A percentile compares a stretch with the other conserved stretches of the same genome.
These are phyloP conservation scores for Diaporthe citrichinensis DNA, from an alignment of 2,329 filamentous ascomycete genomes.

Conservation along the genomic window DNA sequence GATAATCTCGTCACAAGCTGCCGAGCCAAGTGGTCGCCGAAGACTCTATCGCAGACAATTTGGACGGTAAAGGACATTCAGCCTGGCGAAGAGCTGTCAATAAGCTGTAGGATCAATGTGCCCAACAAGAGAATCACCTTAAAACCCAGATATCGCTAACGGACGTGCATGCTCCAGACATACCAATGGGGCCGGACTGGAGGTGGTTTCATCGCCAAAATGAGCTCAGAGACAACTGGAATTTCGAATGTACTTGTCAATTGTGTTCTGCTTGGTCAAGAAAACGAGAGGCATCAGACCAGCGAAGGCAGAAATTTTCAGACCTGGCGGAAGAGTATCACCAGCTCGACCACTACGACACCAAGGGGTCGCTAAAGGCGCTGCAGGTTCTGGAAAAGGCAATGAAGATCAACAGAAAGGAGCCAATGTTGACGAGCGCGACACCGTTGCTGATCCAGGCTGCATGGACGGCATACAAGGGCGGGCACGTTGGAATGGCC, in stretches of 20 bases:
- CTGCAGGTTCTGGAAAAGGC: neutral
- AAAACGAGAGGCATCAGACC: neutral
- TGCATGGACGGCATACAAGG: constrained; percentile 19
- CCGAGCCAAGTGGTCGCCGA: constrained; percentile 15
- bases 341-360: neutral
- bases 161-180: neutral
- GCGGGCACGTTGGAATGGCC: neutral
- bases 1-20: neutral
- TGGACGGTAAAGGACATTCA: constrained; percentile 3
- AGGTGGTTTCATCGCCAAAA: neutral
- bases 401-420: constrained; percentile 3
- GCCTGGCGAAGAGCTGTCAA: constrained; percentile 10
- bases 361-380: neutral
- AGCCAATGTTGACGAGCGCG: constrained; percentile 19
- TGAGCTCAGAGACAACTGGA: constrained; percentile 6
- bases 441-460: constrained; percentile 6
- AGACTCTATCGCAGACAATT: constrained; percentile 11
- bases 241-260: constrained; percentile 1
- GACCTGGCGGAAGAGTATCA: neutral
- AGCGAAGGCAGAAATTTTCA: neutral
- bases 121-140: neutral
- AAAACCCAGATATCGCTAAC: neutral
- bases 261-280: neutral
- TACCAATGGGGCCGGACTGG: constrained; percentile 20
- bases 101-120: neutral